phyloP scores from a whole-genome alignment of 768 basidiomycete genomes.

The Suillus clintonianus region DNA sequence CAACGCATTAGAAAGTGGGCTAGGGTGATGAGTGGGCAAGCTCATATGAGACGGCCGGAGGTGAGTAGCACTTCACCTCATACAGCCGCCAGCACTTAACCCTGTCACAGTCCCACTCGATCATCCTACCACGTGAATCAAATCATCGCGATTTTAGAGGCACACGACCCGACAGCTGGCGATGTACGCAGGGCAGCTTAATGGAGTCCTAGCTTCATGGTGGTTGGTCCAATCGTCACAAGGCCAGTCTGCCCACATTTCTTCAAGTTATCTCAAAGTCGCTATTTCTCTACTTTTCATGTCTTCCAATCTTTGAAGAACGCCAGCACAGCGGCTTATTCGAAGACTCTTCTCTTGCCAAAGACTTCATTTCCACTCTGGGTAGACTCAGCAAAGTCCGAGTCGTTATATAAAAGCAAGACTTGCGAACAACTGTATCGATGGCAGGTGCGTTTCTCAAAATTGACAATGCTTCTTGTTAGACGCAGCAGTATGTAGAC shows the following conservation, averaged over 20 bases:
- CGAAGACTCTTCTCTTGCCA: constrained; percentile 75
- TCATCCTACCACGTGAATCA: too few relatives aligned
- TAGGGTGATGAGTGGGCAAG: constrained; percentile 22
- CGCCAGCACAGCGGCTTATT: constrained; percentile 36
- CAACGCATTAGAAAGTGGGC: constrained; percentile 62
- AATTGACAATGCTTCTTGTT: neutral
- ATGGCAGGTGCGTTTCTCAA: constrained; percentile 63
- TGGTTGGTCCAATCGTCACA: neutral
- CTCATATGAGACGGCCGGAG: constrained; percentile 91
- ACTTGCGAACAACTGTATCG: constrained; percentile 76
- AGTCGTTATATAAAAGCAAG: constrained; percentile 55
- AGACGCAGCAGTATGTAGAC: constrained; percentile 42
- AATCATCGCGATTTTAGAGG: too few relatives aligned
- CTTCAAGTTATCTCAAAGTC: neutral
- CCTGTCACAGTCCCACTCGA: too few relatives aligned
- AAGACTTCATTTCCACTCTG: constrained; percentile 80
- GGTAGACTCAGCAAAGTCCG: constrained; percentile 63
- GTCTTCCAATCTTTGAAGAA: neutral
- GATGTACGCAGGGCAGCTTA: too few relatives aligned
- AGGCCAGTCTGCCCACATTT: neutral
- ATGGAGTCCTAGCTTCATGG: neutral
- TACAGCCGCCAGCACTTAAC: neutral
- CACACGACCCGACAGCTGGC: too few relatives aligned
- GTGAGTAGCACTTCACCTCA: constrained; percentile 46
- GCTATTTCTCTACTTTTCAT: neutral